A percentile compares a stretch with the other conserved stretches of the same genome.
These are phyloP conservation scores for Artemisia annua DNA, from an alignment of 129 eudicot genomes.

Conservation along the genomic window DNA sequence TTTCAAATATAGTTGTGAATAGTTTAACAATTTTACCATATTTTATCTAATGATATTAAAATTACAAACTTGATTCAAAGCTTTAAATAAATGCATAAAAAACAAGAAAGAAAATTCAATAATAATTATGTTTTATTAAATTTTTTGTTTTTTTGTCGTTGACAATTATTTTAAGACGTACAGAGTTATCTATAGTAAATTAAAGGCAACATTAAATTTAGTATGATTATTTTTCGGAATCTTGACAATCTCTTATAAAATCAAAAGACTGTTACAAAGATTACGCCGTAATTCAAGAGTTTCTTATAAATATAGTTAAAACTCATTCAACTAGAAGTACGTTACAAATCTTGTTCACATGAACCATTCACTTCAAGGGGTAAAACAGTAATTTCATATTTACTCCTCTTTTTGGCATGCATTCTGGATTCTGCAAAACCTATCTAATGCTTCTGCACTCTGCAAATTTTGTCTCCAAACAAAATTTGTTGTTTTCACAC, in stretches of 20 bases:
- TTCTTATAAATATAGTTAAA: slow-evolving; percentile 9
- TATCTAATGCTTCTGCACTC: slow-evolving; percentile 28
- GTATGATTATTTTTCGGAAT: not conserved
- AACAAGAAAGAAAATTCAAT: too few species aligned
- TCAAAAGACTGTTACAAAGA: not conserved
- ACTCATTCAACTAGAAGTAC: slow-evolving; percentile 7
- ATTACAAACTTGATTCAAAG: too few species aligned
- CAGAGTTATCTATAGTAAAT: not conserved
- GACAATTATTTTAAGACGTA: too few species aligned
- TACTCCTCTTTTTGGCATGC: slow-evolving; percentile 29
- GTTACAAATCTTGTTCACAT: slow-evolving; percentile 5
- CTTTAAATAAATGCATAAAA: too few species aligned
- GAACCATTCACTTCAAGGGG: slow-evolving; percentile 16
- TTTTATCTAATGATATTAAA: too few species aligned
- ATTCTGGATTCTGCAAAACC: slow-evolving; percentile 24
- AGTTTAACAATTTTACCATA: too few species aligned
- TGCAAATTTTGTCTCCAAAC: slow-evolving; percentile 27
- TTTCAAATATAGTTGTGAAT: too few species aligned
- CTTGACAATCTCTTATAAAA: slow-evolving; percentile 1
- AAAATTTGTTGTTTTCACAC: slow-evolving; percentile 22
- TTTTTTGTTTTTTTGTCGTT: too few species aligned
- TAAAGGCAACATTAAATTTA: not conserved
- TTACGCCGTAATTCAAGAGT: slow-evolving; percentile 9
- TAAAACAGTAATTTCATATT: slow-evolving; percentile 11
- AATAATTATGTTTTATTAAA: too few species aligned